These are phyloP conservation scores for Shiraia sp. DNA, from an alignment of 2,329 filamentous ascomycete species.

Conservation along the genomic window DNA sequence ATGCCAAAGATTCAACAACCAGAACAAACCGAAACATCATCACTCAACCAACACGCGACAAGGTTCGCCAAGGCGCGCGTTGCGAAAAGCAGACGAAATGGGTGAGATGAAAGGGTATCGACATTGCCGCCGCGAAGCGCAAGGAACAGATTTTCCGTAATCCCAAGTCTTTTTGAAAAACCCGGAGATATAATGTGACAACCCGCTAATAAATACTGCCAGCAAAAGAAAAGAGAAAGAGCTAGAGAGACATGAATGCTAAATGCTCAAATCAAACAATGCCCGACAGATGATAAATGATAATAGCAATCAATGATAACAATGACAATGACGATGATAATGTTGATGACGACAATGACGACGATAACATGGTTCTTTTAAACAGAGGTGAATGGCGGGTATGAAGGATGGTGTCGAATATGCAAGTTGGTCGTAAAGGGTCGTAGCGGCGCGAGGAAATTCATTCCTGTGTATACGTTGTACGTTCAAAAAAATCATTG, in stretches of 20 bases:
- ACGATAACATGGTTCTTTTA: too few relatives aligned
- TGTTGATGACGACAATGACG: neutral
- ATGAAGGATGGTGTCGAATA: constrained; percentile 27
- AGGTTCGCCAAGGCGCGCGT: too few relatives aligned
- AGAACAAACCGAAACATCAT: neutral
- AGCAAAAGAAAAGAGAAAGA: constrained; percentile 22
- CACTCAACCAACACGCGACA: too few relatives aligned
- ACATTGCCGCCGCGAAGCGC: constrained; percentile 40
- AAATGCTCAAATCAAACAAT: constrained; percentile 1
- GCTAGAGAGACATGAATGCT: constrained; percentile 13
- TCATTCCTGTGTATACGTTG: neutral
- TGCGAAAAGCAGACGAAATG: neutral
- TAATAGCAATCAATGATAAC: constrained; percentile 14
- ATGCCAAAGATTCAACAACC: constrained; percentile 1
- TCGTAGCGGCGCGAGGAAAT: constrained; percentile 26
- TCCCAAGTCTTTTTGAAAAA: constrained; percentile 9
- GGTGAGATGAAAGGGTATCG: constrained; percentile 35
- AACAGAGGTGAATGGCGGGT: constrained; percentile 1
- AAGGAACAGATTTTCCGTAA: constrained; percentile 14
- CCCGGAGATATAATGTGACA: constrained; percentile 3
- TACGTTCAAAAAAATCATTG: neutral
- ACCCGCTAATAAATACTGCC: constrained; percentile 27
- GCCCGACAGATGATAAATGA: constrained; percentile 23
- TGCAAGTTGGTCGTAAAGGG: constrained; percentile 31
- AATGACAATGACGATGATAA: constrained; percentile 8